Evolutionary conservation across 73 alveolate species (phyloP).

Genomic region (Urostyla sp.): DNA sequence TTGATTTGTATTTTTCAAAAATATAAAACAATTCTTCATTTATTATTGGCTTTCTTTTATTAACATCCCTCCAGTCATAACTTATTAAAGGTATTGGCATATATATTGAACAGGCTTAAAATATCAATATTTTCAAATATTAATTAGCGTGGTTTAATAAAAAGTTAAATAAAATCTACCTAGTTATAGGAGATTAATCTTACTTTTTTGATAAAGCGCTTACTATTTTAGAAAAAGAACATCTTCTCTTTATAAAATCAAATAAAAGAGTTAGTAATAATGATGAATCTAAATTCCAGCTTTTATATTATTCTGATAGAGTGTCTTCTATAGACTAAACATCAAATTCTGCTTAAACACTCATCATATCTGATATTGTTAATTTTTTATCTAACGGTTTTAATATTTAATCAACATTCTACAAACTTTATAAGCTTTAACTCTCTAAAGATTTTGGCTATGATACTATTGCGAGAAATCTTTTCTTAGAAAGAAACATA

Average conservation of each 20-base stretch:
- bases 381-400: no score
- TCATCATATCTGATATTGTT: neutral
- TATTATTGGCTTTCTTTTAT: neutral
- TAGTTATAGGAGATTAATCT: neutral
- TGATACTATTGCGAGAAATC: no score
- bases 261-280: neutral
- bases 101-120: neutral
- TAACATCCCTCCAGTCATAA: constrained; percentile 4
- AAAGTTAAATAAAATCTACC: neutral
- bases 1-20: neutral
- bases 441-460: no score
- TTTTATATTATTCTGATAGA: no score
- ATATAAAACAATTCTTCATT: neutral
- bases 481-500: no score
- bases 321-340: neutral
- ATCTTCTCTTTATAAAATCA: neutral
- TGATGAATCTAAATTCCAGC: neutral
- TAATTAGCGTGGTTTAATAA: neutral
- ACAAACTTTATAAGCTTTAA: neutral
- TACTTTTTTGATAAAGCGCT: neutral
- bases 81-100: constrained; percentile 18
- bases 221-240: neutral
- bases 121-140: neutral
- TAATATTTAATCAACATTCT: neutral
- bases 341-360: neutral